Base-by-base conservation (phyloP, 768 basidiomycete species). In the Porphyrellus cyaneotinctus region DNA sequence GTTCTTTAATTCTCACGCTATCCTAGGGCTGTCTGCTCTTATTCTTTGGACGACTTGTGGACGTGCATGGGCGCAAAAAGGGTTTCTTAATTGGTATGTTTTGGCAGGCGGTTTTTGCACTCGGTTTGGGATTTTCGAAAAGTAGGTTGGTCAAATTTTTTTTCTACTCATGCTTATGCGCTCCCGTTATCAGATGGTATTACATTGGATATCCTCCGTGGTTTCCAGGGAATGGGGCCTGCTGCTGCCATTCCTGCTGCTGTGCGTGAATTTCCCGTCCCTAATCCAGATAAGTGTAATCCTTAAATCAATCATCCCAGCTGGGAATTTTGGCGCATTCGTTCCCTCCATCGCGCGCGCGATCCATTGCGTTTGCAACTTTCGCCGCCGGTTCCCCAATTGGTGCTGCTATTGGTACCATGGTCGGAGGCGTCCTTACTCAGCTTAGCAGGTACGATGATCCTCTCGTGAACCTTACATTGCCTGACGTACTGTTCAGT, bases 301-400 rank as follows among this genome's bases (percentile, higher is more conserved):
- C 23, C 49, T 59, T 37, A 44, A 24, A 43, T 28, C 15, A 17
- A 23, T 18, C 10, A 41, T 36, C 18, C 2, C 56, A 90, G 83
- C 65, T 93, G 2, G 92, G 93, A 1, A 92, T 91, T 51, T 76
- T 95, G 28, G 92, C 93, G 0, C 78, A 86, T 42, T 73, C 83
- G 0, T 95, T 95, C 66, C 85, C 87, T 4, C 76, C 79, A 0
- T 85, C 85, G 1, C 73, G 73, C 13, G 76, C 83, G 0, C 80
- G 93, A 12, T 82, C 88, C 2, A 67, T 82, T 1, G 93, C 91
- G 0, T 95, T 95, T 56, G 81, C 93, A 0, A 83, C 85, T 0
- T 95, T 93, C 58, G 77, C 86, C 0, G 89, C 91, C 0, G 93
- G 94, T 24, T 88, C 87, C 1, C 91, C 93, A 0, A 63, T 94